phyloP scores from a whole-genome alignment of 805 yeast genomes.

The Komagataella pastoris region DNA sequence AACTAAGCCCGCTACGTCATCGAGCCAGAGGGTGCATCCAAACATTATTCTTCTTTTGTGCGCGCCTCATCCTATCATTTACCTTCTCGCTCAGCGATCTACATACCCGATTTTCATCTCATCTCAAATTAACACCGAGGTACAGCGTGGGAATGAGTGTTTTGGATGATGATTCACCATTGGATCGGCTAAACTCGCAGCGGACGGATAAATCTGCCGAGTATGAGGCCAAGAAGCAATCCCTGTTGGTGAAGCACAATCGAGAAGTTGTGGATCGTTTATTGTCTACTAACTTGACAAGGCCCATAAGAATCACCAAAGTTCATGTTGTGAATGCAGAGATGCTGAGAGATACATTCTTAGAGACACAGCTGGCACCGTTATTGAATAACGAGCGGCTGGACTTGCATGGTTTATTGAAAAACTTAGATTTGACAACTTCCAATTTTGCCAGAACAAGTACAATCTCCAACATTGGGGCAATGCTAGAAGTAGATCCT shows the following conservation, averaged over 20 bases:
- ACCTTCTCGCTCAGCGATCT: background rate
- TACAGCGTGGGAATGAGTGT: background rate
- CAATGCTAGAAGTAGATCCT: slow-evolving; percentile 14
- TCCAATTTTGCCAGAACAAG: slow-evolving; percentile 28
- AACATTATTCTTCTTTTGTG: background rate
- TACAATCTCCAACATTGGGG: slow-evolving; percentile 26
- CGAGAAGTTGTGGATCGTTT: slow-evolving; percentile 13
- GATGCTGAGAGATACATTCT: slow-evolving; percentile 28
- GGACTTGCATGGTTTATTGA: slow-evolving; percentile 26
- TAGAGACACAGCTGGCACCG: slow-evolving; percentile 33
- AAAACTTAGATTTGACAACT: slow-evolving; percentile 28
- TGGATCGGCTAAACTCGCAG: background rate
- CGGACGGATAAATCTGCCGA: background rate
- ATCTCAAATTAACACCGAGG: background rate
- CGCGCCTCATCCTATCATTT: background rate
- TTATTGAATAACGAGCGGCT: slow-evolving; percentile 21
- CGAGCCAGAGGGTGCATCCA: background rate
- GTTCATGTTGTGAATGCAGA: slow-evolving; percentile 37
- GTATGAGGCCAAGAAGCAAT: background rate
- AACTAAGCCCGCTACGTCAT: no score
- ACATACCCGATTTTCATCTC: background rate
- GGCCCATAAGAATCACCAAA: slow-evolving; percentile 28
- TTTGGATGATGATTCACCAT: background rate
- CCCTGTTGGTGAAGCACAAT: background rate
- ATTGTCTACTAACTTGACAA: slow-evolving; percentile 16